phyloP scores from a whole-genome alignment of 495 filamentous ascomycete species.

The Neurospora tetraspora region DNA sequence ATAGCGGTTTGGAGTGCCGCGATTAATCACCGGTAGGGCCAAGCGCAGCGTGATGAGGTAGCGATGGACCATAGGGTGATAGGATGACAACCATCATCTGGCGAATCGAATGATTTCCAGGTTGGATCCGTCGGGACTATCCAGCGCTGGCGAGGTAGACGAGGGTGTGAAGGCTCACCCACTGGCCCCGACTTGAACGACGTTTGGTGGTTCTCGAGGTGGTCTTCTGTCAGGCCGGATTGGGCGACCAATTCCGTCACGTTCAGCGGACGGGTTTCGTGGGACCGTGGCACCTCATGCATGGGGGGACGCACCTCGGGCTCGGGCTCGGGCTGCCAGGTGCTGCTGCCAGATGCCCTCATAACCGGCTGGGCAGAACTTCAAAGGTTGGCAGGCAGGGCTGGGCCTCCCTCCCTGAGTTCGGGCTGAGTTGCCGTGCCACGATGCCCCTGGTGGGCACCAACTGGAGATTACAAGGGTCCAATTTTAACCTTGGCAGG shows the following conservation, averaged over 20 bases:
- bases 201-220: not conserved
- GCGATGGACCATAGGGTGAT: not conserved
- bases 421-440: not conserved
- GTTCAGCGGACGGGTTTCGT: not conserved
- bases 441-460: not conserved
- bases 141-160: not conserved
- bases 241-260: not conserved
- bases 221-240: not conserved
- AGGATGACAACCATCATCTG: not conserved
- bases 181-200: not conserved
- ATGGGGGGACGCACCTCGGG: not conserved
- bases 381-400: not conserved
- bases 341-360: not conserved
- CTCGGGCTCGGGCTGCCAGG: not conserved
- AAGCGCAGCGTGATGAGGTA: not conserved
- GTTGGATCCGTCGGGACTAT: not conserved
- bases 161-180: not conserved
- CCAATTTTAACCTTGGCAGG: not conserved
- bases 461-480: not conserved
- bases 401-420: not conserved
- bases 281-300: not conserved
- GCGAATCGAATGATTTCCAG: not conserved
- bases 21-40: not conserved
- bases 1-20: not conserved
- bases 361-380: not conserved